A percentile compares a stretch with the other conserved stretches of the same genome.
phyloP scores from a whole-genome alignment of 2,329 filamentous ascomycete genomes.

The Microascus cirrosus region DNA sequence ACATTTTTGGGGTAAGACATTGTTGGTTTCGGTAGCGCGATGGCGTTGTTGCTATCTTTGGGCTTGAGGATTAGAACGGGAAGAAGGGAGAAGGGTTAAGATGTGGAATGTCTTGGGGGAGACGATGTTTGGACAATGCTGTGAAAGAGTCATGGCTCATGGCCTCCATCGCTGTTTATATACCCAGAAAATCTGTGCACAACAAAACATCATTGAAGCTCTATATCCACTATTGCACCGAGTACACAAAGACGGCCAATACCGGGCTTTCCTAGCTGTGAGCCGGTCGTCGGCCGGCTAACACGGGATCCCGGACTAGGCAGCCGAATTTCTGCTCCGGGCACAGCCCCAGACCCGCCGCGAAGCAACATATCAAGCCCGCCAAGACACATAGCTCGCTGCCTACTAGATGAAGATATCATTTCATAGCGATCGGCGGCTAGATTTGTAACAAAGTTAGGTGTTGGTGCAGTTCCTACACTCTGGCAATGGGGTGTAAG shows the following conservation, averaged over 20 bases:
- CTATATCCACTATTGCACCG: background rate
- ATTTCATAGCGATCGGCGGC: background rate
- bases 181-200: no score
- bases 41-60: background rate
- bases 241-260: background rate
- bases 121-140: background rate
- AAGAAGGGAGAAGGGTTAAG: background rate
- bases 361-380: background rate
- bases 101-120: background rate
- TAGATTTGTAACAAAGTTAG: no score
- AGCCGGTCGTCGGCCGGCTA: background rate
- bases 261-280: background rate
- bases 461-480: no score
- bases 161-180: no score
- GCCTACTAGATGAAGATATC: background rate
- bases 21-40: slow-evolving; percentile 36
- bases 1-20: slow-evolving; percentile 72
- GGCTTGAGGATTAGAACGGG: background rate
- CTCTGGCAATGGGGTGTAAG: no score
- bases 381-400: background rate
- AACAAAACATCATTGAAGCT: background rate
- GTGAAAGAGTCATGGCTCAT: no score
- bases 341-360: background rate
- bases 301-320: slow-evolving; percentile 1
- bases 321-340: background rate